Evolutionary conservation across 2,329 filamentous ascomycete genomes (phyloP).

Genomic region (Xylariaceae sp.): DNA sequence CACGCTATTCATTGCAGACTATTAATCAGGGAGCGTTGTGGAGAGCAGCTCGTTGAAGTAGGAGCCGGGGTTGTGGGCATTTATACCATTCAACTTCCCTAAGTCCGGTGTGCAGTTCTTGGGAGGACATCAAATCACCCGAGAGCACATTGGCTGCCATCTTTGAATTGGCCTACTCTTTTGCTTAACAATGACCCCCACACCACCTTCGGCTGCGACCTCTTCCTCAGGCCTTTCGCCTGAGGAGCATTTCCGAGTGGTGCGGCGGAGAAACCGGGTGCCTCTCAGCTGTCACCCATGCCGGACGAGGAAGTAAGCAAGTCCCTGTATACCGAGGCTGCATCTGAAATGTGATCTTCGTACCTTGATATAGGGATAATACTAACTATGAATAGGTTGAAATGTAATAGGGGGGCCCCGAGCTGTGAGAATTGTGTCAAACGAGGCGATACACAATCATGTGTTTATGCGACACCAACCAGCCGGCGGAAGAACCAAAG

Average conservation of each 20-base stretch:
- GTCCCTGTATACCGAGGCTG: conserved; percentile 16
- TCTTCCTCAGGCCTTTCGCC: conserved; percentile 81
- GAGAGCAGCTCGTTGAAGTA: conserved; percentile 11
- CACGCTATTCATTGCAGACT: too few species aligned
- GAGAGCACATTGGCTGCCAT: conserved; percentile 15
- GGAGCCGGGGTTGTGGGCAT: conserved; percentile 30
- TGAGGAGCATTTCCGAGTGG: conserved; percentile 84
- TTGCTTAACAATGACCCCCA: conserved; percentile 68
- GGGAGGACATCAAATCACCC: too few species aligned
- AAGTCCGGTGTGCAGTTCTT: conserved; percentile 32
- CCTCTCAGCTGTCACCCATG: conserved; percentile 92
- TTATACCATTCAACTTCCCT: conserved; percentile 32
- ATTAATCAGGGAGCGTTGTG: neutral
- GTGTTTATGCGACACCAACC: conserved; percentile 79
- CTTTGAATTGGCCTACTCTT: neutral
- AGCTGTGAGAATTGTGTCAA: conserved; percentile 91
- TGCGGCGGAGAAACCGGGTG: conserved; percentile 90
- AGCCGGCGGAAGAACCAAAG: conserved; percentile 76
- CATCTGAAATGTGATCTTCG: conserved; percentile 26
- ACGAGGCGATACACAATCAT: conserved; percentile 79
- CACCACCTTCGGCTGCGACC: conserved; percentile 78
- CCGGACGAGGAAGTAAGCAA: conserved; percentile 82
- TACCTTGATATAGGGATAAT: conserved; percentile 24
- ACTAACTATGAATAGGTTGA: conserved; percentile 54
- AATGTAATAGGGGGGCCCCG: conserved; percentile 90